Evolutionary conservation across 306 rosid genomes (phyloP).

Genomic region (Trifolium fragiferum): DNA sequence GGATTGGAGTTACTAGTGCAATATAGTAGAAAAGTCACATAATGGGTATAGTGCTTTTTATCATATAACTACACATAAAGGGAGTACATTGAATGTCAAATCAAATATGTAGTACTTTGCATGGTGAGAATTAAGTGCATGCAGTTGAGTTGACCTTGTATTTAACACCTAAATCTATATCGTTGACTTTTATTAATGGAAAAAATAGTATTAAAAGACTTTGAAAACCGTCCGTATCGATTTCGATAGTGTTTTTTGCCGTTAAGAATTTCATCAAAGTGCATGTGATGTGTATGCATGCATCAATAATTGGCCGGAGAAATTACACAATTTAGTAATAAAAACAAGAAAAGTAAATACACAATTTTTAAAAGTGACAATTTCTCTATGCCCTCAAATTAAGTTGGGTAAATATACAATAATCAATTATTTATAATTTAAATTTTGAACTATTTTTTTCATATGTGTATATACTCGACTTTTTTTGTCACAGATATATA

Average conservation of each 20-base stretch:
- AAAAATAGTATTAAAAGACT: not conserved
- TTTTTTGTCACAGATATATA: too few relatives aligned
- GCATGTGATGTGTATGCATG: too few relatives aligned
- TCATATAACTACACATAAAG: not conserved
- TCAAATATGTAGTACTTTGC: slow-evolving; percentile 18
- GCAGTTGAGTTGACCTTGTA: slow-evolving; percentile 20
- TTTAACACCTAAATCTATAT: not conserved
- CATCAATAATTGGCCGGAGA: too few relatives aligned
- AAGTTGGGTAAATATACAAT: too few relatives aligned
- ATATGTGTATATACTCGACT: too few relatives aligned
- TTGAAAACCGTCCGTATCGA: slow-evolving; percentile 4
- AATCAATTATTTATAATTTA: not conserved
- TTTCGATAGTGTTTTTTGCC: slow-evolving; percentile 14
- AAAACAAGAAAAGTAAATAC: not conserved
- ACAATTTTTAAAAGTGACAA: not conserved
- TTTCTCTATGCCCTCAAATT: too few relatives aligned
- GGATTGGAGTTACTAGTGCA: not conserved
- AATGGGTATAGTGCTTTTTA: slow-evolving; percentile 17
- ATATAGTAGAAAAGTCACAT: slow-evolving; percentile 8
- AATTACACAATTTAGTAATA: too few relatives aligned
- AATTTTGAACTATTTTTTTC: not conserved
- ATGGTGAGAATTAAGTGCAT: slow-evolving; percentile 10
- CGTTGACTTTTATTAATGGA: not conserved
- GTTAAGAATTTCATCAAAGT: not conserved
- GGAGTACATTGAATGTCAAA: slow-evolving; percentile 17